Percentiles rank a stretch among this genome's conserved stretches.
Evolutionary conservation across 176 grass and related monocot genomes (phyloP).

Genomic region (Raddia distichophylla): DNA sequence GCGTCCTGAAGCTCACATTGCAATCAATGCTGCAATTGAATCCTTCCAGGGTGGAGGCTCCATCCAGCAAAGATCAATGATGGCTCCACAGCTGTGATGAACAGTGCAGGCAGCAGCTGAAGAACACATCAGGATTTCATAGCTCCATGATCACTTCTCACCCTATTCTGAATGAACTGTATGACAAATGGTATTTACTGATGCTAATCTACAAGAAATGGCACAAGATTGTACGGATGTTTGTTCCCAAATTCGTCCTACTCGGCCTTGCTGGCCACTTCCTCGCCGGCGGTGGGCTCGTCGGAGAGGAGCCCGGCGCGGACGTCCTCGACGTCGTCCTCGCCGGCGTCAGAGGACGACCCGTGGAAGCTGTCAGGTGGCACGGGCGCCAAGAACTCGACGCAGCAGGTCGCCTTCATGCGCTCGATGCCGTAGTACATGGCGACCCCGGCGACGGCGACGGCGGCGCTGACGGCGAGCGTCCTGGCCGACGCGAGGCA

Average conservation of each 20-base stretch:
- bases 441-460: constrained; percentile 51
- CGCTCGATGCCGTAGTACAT: constrained; percentile 63
- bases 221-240: background rate
- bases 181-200: background rate
- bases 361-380: constrained; percentile 31
- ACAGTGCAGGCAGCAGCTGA: background rate
- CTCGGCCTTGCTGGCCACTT: constrained; percentile 18
- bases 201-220: constrained; percentile 24
- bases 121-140: background rate
- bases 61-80: background rate
- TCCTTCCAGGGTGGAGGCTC: background rate
- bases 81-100: background rate
- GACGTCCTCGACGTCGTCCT: constrained; percentile 50
- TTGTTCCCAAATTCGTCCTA: constrained; percentile 23
- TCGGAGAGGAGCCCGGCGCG: constrained; percentile 48
- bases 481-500: constrained; percentile 74
- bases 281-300: constrained; percentile 18
- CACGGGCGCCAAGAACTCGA: constrained; percentile 58
- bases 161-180: constrained; percentile 1
- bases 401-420: constrained; percentile 55
- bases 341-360: background rate
- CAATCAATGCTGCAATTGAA: background rate
- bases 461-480: constrained; percentile 51
- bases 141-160: no score
- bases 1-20: background rate